Base-by-base conservation (phyloP, 2,329 filamentous ascomycete species). In the Claviceps arundinis region DNA sequence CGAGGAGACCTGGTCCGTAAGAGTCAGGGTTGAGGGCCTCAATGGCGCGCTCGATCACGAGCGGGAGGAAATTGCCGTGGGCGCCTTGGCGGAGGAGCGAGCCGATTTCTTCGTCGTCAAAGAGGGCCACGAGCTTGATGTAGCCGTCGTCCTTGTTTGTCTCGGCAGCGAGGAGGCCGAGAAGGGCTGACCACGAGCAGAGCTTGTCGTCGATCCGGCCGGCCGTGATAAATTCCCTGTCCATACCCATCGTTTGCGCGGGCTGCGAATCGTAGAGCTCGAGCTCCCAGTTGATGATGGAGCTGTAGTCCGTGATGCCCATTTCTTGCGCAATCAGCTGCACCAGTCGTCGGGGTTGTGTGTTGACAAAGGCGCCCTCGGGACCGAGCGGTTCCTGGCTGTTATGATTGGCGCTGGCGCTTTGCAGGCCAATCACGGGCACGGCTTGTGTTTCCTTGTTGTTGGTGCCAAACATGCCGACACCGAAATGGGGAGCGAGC, bases 191-290 rank as follows among this genome's bases (percentile, higher is more conserved):
- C 83, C 89, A 97, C 37, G 87, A 94, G 75, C 93, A 97, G 47
- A 98, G 83, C 74, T 96, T 97, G 72, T 98, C 93, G 65, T 98
- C 93, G 59, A 97, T 93, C 51, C 93, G 85, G 54, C 91, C 90
- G 8, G 88, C 91, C 58, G 91, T 95, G 69, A 98, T 95, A 66
- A 98, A 85, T 61, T 97, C 91, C 65, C 85, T 88, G 61, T 95
- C 87, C 53, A 98, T 68, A 13, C 93, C 93, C 58, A 87, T 84
- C 17, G 89, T 78, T 42, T 84, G 82, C 1, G 90, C 90, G 8
- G 90, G 87, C 65, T 96, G 89, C 4, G 81, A 80, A 68, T 97
- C 93, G 64, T 85, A 98, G 37, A 98, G 83, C 70, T 98, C 93
- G 40, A 97, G 80, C 65, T 98, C 93, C 93, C 93, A 98, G 72